Conservation (phyloP, 1,284 basidiomycete genomes). For the Pseudozyma thailandica region DNA sequence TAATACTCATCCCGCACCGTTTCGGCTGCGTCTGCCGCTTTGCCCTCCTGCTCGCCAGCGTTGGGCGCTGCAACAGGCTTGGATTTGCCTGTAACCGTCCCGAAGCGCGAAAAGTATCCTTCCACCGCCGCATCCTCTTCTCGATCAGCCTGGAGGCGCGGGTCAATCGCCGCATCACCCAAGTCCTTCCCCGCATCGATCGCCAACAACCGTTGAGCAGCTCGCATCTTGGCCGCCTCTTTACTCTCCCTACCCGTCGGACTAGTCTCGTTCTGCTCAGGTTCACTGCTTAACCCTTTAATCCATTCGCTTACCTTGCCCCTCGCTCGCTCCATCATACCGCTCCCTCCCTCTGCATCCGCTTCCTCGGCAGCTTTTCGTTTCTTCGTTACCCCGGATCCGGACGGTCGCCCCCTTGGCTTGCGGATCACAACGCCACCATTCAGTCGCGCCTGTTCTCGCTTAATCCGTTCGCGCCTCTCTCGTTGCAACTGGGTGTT, state of each 20-base stretch:
- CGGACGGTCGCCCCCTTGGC: neutral
- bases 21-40: neutral
- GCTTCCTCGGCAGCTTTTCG: neutral
- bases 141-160: slow-evolving; percentile 3
- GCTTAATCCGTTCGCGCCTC: slow-evolving; percentile 2
- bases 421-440: neutral
- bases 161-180: slow-evolving; percentile 11
- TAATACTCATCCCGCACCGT: slow-evolving; percentile 28
- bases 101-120: slow-evolving; percentile 30
- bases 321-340: slow-evolving; percentile 17
- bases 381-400: neutral
- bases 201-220: too few relatives aligned
- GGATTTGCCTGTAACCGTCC: slow-evolving; percentile 22
- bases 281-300: slow-evolving; percentile 29
- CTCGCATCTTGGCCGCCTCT: too few relatives aligned
- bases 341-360: neutral
- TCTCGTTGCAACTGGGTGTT: slow-evolving; percentile 25
- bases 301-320: slow-evolving; percentile 41
- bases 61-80: neutral
- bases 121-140: neutral
- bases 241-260: neutral
- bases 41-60: neutral
- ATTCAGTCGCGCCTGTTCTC: neutral
- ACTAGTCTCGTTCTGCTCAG: slow-evolving; percentile 4
- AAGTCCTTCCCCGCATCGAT: too few relatives aligned